Evolutionary conservation across 179 eudicot species (phyloP), one percentile per base, ranked within the genome.

Genomic region (Spergularia azorica): DNA sequence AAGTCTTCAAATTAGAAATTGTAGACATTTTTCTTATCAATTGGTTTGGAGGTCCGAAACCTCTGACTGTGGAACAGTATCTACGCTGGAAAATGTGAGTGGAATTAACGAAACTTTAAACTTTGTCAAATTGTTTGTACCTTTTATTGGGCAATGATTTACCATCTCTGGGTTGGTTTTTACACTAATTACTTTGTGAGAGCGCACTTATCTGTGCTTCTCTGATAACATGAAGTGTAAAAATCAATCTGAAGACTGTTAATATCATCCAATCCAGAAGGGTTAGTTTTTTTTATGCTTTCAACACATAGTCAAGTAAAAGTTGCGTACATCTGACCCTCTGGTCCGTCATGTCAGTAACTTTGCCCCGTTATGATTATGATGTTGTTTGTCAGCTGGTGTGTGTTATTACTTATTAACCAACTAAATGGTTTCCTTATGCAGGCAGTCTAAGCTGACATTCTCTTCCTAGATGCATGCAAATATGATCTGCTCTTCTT

Each of bases 21-120:
- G 86, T 82, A 39, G 81, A 92, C 68, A 89, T 94, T 51, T 94
- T 92, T 75, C 50, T 94, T 87, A 91, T 94, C 10, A 92, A 94
- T 77, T 90, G 90, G 92, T 94, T 81, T 80, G 98, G 98, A 70
- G 97, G 98, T 71, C 92, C 88, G 65, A 92, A 89, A 77, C 92
- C 93, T 82, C 83, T 94, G 15, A 92, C 98, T 13, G 94, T 89
- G 81, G 89, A 94, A 57, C 87, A 94, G 77, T 94, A 94, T 79
- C 86, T 94, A 63, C 79, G 83, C 12, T 83, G 85, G 57, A 77
- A 86, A 72, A 79, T 67, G 97, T 92, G 85, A 92, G 96, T 84
- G 64, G 73, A 8, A n/a, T 60, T 54, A 13, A 26, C 26, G 1
- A 21, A 21, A 52, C 55, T 54, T 43, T 63, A 21, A 39, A 5